A percentile compares a stretch with the other conserved stretches of the same genome.
Conservation (phyloP, 768 basidiomycete genomes). For the Thelephora aurantiotincta region DNA sequence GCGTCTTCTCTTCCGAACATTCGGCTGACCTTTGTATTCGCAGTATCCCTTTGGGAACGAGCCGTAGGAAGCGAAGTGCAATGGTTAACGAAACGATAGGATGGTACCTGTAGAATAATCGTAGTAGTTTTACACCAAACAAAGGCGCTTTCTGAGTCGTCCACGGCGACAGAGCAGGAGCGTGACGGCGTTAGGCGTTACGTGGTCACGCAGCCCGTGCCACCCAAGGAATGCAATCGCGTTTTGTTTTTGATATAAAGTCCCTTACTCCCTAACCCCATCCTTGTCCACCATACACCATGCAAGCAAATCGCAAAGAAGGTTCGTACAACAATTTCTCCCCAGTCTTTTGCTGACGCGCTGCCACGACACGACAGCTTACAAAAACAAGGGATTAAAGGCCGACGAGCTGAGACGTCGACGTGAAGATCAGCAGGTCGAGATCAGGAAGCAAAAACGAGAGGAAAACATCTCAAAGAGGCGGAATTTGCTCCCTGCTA, state of each 20-base stretch:
- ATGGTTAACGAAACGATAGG: not conserved
- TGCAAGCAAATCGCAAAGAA: slow-evolving; percentile 59
- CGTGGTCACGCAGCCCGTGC: not conserved
- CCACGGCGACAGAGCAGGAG: not conserved
- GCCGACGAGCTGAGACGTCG: slow-evolving; percentile 90
- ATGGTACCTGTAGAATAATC: slow-evolving; percentile 1
- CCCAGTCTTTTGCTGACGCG: slow-evolving; percentile 20
- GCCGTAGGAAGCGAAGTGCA: slow-evolving; percentile 20
- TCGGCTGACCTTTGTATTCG: slow-evolving; percentile 11
- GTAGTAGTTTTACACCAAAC: not conserved
- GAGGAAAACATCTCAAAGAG: slow-evolving; percentile 98
- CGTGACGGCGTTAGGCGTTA: not conserved
- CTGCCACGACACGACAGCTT: slow-evolving; percentile 34
- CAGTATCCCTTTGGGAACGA: slow-evolving; percentile 73
- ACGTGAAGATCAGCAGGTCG: slow-evolving; percentile 96
- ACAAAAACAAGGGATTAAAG: slow-evolving; percentile 87
- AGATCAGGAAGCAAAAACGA: slow-evolving; percentile 95
- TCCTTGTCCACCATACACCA: slow-evolving; percentile 30
- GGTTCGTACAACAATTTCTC: slow-evolving; percentile 25
- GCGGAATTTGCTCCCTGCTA: slow-evolving; percentile 76
- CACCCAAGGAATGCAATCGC: not conserved
- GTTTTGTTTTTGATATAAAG: not conserved
- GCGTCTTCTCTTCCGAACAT: not conserved
- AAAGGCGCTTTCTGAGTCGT: not conserved
- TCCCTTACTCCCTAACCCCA: slow-evolving; percentile 1